A percentile compares a stretch with the other conserved stretches of the same genome.
Conservation (phyloP, 345 rosid species). For the Eucalyptus fibrosa region DNA sequence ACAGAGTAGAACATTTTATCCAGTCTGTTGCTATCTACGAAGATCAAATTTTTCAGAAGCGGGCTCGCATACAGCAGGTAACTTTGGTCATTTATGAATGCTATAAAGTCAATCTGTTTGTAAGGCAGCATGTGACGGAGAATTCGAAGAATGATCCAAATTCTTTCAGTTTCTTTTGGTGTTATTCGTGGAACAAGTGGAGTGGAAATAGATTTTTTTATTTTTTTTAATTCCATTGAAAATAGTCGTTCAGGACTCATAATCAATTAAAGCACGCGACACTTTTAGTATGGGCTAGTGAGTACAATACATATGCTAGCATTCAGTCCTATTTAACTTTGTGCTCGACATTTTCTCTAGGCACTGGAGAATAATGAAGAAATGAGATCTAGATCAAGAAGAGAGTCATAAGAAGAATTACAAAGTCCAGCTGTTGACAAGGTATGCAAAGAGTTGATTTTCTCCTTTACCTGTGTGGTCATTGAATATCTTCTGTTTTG, state of each 20-base stretch:
- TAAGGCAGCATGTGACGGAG: not conserved
- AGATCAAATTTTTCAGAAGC: too few species aligned
- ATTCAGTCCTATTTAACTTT: not conserved
- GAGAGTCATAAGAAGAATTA: constrained; percentile 51
- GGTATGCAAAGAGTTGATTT: constrained; percentile 20
- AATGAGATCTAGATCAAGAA: constrained; percentile 54
- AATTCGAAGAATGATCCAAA: not conserved
- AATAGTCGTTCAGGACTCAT: not conserved
- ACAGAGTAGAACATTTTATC: too few species aligned
- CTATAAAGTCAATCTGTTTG: not conserved
- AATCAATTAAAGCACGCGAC: not conserved
- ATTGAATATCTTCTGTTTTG: not conserved
- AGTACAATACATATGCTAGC: not conserved
- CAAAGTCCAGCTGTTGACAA: constrained; percentile 51
- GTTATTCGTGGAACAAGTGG: not conserved
- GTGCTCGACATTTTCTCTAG: constrained; percentile 18
- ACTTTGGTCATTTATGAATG: too few species aligned
- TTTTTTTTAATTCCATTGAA: not conserved
- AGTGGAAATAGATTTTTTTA: not conserved
- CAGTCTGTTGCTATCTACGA: too few species aligned
- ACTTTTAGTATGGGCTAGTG: not conserved
- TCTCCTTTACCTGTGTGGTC: not conserved
- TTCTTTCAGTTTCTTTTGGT: not conserved
- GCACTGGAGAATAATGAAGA: constrained; percentile 67
- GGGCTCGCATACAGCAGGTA: too few species aligned